Percentiles rank a stretch among this genome's conserved stretches.
Evolutionary conservation across 768 basidiomycete species (phyloP).

Genomic region (Suillus subalutaceus): DNA sequence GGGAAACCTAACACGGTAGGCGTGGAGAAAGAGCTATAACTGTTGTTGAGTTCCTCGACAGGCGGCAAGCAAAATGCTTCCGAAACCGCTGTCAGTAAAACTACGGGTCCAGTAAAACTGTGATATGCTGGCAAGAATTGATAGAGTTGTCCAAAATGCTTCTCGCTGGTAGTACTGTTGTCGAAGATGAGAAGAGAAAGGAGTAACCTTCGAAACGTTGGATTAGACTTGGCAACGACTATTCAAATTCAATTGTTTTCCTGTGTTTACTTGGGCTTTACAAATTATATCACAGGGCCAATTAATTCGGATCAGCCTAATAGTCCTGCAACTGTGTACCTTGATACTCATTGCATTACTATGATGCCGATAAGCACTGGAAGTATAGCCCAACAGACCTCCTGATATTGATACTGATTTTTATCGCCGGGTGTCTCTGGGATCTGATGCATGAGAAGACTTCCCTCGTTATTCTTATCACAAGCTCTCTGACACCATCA

Average conservation of each 20-base stretch:
- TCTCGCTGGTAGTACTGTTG: neutral
- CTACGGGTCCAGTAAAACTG: neutral
- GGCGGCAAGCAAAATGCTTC: neutral
- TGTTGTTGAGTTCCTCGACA: slow-evolving; percentile 1
- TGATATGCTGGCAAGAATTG: neutral
- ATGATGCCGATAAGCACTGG: too few species aligned
- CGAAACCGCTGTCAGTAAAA: neutral
- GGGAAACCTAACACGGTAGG: neutral
- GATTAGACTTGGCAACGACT: neutral
- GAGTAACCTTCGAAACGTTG: neutral
- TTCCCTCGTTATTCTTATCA: neutral
- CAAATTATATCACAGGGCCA: neutral
- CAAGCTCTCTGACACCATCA: neutral
- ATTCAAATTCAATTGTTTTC: neutral
- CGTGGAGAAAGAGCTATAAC: neutral
- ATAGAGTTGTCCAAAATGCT: neutral
- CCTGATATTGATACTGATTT: too few species aligned
- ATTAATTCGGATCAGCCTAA: neutral
- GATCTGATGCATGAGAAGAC: too few species aligned
- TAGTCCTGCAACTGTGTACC: neutral
- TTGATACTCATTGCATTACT: neutral
- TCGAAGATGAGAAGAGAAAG: neutral
- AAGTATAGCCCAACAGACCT: neutral
- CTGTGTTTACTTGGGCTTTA: neutral
- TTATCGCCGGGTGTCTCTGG: too few species aligned